A percentile compares a stretch with the other conserved stretches of the same genome.
phyloP scores from a whole-genome alignment of 2,329 filamentous ascomycete species.

The Aspergillus hiratsukae region DNA sequence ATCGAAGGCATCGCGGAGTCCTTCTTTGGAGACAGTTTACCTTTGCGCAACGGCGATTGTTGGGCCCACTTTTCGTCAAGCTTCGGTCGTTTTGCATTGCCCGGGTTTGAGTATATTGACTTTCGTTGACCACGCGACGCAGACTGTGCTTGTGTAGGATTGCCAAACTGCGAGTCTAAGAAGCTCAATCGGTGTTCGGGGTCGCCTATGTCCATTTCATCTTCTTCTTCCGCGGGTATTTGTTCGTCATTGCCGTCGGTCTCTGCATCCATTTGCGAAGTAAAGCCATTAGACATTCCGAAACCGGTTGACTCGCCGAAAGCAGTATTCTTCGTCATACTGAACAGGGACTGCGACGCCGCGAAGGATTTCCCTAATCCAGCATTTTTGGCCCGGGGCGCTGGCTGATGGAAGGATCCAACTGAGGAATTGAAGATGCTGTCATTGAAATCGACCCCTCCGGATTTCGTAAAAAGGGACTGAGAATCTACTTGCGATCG shows the following conservation, averaged over 20 bases:
- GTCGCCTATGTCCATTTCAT: slow-evolving; percentile 26
- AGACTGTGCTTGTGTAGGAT: slow-evolving; percentile 18
- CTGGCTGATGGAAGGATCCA: slow-evolving; percentile 29
- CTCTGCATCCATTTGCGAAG: slow-evolving; percentile 23
- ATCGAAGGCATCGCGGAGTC: slow-evolving; percentile 65
- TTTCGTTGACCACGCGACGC: slow-evolving; percentile 24
- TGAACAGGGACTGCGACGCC: slow-evolving; percentile 25
- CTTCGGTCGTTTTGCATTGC: slow-evolving; percentile 39
- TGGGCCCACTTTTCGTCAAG: slow-evolving; percentile 37
- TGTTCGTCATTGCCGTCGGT: slow-evolving; percentile 25
- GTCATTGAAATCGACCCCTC: slow-evolving; percentile 31
- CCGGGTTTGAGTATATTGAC: slow-evolving; percentile 40
- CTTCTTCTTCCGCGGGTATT: slow-evolving; percentile 36
- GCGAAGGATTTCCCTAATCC: slow-evolving; percentile 20
- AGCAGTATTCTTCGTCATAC: slow-evolving; percentile 22
- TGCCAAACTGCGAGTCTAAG: slow-evolving; percentile 28
- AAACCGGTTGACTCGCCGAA: slow-evolving; percentile 25
- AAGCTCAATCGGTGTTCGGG: slow-evolving; percentile 24
- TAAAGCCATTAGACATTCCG: slow-evolving; percentile 7
- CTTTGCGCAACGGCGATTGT: slow-evolving; percentile 30
- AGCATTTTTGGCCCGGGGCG: slow-evolving; percentile 25
- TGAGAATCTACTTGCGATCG: slow-evolving; percentile 34
- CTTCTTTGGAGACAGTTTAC: slow-evolving; percentile 39
- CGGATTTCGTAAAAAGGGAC: slow-evolving; percentile 34
- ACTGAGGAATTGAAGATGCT: slow-evolving; percentile 37